A percentile compares a stretch with the other conserved stretches of the same genome.
phyloP scores from a whole-genome alignment of 2,329 filamentous ascomycete genomes.

The Bipolaris bicolor region DNA sequence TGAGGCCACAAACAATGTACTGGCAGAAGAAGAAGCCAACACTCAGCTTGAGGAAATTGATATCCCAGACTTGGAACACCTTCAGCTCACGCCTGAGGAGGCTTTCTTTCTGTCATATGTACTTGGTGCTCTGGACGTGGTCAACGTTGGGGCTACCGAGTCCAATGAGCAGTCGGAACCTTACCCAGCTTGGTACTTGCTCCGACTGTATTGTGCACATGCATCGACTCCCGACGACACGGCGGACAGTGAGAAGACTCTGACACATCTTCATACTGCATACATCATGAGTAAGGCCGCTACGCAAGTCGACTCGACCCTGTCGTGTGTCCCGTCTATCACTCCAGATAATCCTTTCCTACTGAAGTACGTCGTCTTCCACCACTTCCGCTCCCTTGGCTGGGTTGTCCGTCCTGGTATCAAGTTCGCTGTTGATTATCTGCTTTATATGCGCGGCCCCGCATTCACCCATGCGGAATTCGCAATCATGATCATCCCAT shows the following conservation, averaged over 20 bases:
- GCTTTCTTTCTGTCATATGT: constrained; percentile 88
- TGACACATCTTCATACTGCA: constrained; percentile 20
- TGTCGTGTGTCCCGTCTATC: constrained; percentile 48
- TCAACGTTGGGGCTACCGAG: constrained; percentile 52
- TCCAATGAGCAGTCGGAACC: constrained; percentile 53
- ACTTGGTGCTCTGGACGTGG: constrained; percentile 74
- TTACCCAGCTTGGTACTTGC: constrained; percentile 31
- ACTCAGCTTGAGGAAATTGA: constrained; percentile 17
- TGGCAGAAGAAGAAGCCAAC: constrained; percentile 12
- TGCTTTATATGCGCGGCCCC: constrained; percentile 92
- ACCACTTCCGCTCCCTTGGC: constrained; percentile 93
- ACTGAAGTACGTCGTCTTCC: constrained; percentile 86
- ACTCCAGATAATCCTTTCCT: constrained; percentile 83
- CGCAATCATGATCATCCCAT: constrained; percentile 81
- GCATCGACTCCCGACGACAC: constrained; percentile 65
- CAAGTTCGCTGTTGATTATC: constrained; percentile 93
- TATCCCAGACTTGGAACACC: constrained; percentile 69
- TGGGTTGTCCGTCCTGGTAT: constrained; percentile 93
- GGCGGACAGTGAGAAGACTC: constrained; percentile 9
- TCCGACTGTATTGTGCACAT: constrained; percentile 67
- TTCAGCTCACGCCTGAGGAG: constrained; percentile 91
- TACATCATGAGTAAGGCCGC: constrained; percentile 21
- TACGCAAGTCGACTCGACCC: constrained; percentile 9
- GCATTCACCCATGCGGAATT: constrained; percentile 97
- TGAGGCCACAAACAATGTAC: constrained; percentile 13